Conservation (phyloP, 1,284 basidiomycete species). For the Rhodotorula sp. region DNA sequence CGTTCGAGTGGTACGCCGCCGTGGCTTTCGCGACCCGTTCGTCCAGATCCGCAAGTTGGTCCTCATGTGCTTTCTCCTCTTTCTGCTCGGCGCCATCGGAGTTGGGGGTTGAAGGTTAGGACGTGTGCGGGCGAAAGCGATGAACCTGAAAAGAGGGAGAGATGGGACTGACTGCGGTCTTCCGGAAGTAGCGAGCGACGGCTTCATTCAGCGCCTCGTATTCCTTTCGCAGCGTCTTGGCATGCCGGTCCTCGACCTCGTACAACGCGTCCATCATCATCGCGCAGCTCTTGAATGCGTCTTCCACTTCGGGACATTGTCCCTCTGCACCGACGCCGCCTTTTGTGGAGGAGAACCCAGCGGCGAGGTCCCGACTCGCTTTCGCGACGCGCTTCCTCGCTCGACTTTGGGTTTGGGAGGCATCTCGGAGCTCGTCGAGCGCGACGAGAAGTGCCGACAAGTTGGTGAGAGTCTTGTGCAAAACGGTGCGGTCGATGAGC, state of each 20-base stretch:
- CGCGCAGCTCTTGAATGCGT: conserved; percentile 10
- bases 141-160: background rate
- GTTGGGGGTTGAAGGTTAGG: background rate
- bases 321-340: background rate
- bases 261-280: conserved; percentile 16
- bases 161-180: conserved; percentile 17
- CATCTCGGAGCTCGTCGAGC: conserved; percentile 22
- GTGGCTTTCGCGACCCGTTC: conserved; percentile 29
- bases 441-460: conserved; percentile 24
- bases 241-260: conserved; percentile 21
- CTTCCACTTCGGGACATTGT: conserved; percentile 7
- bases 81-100: conserved; percentile 12
- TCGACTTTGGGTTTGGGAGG: background rate
- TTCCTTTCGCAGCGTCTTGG: conserved; percentile 24
- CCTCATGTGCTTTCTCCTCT: conserved; percentile 34
- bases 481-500: conserved; percentile 20
- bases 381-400: conserved; percentile 22
- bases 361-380: conserved; percentile 18
- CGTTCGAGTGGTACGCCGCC: conserved; percentile 15
- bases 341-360: conserved; percentile 11
- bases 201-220: conserved; percentile 32
- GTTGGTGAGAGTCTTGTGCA: conserved; percentile 22
- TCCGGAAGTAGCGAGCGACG: conserved; percentile 18
- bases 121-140: no score
- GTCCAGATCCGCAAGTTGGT: conserved; percentile 25